Conservation (phyloP, 176 grass and related monocot genomes). For the barley (Hordeum vulgare) region DNA sequence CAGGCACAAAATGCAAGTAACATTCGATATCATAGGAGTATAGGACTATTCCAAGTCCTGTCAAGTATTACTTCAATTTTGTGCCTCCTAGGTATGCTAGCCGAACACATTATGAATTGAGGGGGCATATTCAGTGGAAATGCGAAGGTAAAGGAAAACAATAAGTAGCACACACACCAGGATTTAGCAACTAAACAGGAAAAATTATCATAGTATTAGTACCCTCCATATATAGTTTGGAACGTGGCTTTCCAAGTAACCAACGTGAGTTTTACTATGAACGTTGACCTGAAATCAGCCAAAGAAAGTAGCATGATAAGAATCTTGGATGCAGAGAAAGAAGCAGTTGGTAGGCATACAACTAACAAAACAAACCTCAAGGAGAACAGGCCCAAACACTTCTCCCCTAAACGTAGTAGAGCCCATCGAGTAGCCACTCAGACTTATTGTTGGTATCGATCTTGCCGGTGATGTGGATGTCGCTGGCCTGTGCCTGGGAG, state of each 20-base stretch:
- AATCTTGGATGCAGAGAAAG: background rate
- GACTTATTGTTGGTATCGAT: conserved; percentile 81
- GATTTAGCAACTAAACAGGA: background rate
- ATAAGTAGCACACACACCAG: background rate
- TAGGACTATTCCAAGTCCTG: too few relatives aligned
- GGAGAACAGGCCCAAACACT: conserved; percentile 94
- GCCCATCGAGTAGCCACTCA: conserved; percentile 77
- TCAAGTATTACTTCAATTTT: too few relatives aligned
- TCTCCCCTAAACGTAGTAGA: conserved; percentile 57
- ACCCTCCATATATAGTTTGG: conserved; percentile 95
- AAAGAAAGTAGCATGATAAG: conserved; percentile 8
- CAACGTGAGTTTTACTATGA: conserved; percentile 48
- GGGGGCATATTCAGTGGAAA: background rate
- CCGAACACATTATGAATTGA: too few relatives aligned
- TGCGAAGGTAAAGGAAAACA: background rate
- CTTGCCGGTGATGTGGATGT: conserved; percentile 65
- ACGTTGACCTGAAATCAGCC: conserved; percentile 60
- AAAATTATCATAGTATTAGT: background rate
- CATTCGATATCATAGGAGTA: too few relatives aligned
- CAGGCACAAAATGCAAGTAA: background rate
- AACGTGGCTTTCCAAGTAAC: conserved; percentile 88
- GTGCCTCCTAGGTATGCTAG: too few relatives aligned
- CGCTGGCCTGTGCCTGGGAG: conserved; percentile 37
- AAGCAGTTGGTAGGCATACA: too few relatives aligned
- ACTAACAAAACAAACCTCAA: too few relatives aligned